Conservation (phyloP, 2,329 filamentous ascomycete species). For the Scopulariopsis brevicaulis region DNA sequence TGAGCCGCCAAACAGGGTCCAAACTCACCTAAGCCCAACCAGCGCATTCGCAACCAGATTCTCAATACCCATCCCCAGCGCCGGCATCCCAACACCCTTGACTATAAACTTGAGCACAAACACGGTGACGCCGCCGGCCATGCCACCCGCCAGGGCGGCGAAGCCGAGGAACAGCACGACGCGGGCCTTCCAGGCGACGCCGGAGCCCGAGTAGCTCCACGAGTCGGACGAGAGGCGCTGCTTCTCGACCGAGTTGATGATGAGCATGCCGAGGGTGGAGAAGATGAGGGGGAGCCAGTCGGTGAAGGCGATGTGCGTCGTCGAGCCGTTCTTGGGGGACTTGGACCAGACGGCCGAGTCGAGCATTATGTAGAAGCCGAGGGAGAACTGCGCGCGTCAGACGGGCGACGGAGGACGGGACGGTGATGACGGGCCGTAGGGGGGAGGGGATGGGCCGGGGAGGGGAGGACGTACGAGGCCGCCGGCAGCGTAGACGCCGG, state of each 20-base stretch:
- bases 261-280: conserved; percentile 55
- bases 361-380: conserved; percentile 59
- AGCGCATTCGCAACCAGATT: conserved; percentile 55
- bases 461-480: conserved; percentile 42
- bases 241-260: conserved; percentile 62
- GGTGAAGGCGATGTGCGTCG: conserved; percentile 52
- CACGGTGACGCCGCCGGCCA: conserved; percentile 58
- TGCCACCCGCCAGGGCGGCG: conserved; percentile 52
- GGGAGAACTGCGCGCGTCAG: conserved; percentile 41
- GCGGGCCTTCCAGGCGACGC: conserved; percentile 58
- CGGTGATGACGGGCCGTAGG: not conserved
- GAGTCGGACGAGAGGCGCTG: conserved; percentile 51
- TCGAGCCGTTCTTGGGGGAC: conserved; percentile 44
- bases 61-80: conserved; percentile 52
- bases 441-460: not conserved
- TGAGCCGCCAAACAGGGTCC: not conserved
- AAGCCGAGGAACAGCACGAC: conserved; percentile 59
- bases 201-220: conserved; percentile 49
- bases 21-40: conserved; percentile 45
- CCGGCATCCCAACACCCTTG: conserved; percentile 43
- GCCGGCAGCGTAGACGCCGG: conserved; percentile 51
- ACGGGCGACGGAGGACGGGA: not conserved
- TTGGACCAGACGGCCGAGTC: conserved; percentile 58
- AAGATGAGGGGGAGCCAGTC: conserved; percentile 62
- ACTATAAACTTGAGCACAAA: conserved; percentile 56